These are phyloP conservation scores for Mycosarcoma maydis DNA, from an alignment of 1,284 basidiomycete species.

Conservation along the genomic window DNA sequence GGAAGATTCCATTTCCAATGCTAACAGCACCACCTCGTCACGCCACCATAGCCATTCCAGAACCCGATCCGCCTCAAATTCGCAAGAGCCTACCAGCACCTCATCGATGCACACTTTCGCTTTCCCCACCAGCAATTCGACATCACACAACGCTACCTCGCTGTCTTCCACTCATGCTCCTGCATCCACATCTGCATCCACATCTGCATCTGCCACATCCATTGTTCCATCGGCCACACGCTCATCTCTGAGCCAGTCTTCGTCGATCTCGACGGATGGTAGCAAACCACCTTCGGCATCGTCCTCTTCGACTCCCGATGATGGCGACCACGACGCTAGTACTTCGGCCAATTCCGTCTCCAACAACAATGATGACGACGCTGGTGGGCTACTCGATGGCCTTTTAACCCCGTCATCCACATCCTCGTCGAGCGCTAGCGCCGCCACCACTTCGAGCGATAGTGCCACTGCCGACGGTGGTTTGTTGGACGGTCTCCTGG, in stretches of 20 bases:
- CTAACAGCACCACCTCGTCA: conserved; percentile 13
- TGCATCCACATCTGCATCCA: conserved; percentile 1
- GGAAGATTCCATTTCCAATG: conserved; percentile 7
- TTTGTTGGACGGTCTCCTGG: conserved; percentile 4
- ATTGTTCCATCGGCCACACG: no score
- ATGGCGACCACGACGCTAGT: no score
- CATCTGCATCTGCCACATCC: not conserved
- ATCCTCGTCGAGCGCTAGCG: conserved; percentile 1
- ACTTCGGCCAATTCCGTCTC: no score
- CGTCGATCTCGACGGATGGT: not conserved
- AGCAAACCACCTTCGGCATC: no score
- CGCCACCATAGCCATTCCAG: conserved; percentile 2
- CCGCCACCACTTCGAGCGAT: not conserved
- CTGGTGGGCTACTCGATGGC: conserved; percentile 1
- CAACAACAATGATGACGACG: not conserved
- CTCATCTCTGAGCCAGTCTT: no score
- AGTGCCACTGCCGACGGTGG: conserved; percentile 1
- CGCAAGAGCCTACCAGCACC: conserved; percentile 5
- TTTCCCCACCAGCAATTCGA: conserved; percentile 8
- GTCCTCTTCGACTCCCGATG: not conserved
- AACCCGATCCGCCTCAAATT: conserved; percentile 7
- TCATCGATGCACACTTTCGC: conserved; percentile 1
- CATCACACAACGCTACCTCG: conserved; percentile 5
- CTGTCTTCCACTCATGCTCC: not conserved
- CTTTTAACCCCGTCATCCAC: conserved; percentile 4